Base-by-base conservation (phyloP, 2,329 filamentous ascomycete genomes). In the Neoscytalidium dimidiatum region DNA sequence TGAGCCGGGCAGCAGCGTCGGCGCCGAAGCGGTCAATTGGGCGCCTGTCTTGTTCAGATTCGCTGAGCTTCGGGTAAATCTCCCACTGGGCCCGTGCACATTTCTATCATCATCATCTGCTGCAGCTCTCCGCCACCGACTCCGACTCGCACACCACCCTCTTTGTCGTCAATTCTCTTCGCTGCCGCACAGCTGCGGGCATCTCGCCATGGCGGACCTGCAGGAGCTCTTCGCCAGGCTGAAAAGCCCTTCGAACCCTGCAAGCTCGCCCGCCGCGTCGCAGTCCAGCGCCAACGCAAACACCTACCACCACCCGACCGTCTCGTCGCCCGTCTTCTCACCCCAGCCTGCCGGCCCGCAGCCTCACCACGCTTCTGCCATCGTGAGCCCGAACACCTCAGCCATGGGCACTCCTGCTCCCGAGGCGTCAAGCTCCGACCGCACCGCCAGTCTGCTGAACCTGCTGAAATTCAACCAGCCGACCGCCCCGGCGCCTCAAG, bases 401-500 rank as follows among this genome's bases (percentile, higher is more conserved):
- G 78, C 69, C 74, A 79, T 71, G 67, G 79, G 79, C 75, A 78
- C 75, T 68, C 77, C 75, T 66, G 76, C 70, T 61, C 77, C 73
- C 60, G 78, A 75, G 72, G 75, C 73, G 66, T 75, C 69, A 66
- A 81, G 80, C 66, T 74, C 78, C 57, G 81, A 71, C 52, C 82
- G 83, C 66, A 84, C 85, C 17, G 81, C 82, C 67, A 86, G 85
- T 71, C 75, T 91, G 68, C 81, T 91, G 66, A 90, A 85, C 71
- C 76, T 91, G 67, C 81, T 91, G 68, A 88, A 88, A 75, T 90
- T 88, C 77, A 88, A 84, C 67, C 81, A 85, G 69, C 77, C 81
- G 69, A 76, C 77, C 53, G 73, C 72, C 46, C 67, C 70, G 44
- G 61, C 68, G 56, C 67, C 70, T 64, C 52, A 69, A 69, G 35